Conservation (phyloP, 2,329 filamentous ascomycete species). For the Fusarium citri region DNA sequence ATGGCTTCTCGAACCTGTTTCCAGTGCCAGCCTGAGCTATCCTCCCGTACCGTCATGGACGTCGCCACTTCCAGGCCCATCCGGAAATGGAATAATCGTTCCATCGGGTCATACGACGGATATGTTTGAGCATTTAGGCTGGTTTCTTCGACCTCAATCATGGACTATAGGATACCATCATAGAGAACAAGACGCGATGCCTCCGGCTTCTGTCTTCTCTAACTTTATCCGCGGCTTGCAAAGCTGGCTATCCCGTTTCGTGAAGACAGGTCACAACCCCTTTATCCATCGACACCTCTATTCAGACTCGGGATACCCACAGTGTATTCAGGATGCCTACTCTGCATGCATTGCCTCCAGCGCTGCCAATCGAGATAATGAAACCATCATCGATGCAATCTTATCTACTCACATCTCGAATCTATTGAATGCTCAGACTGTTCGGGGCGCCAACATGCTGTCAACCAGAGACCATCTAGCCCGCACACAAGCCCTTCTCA, state of each 20-base stretch:
- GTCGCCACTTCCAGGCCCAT: background rate
- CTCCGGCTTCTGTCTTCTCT: background rate
- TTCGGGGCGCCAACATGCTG: rapidly evolving
- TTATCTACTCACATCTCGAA: background rate
- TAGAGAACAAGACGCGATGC: background rate
- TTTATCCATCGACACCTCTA: background rate
- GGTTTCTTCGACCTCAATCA: background rate
- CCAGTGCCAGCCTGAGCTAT: background rate
- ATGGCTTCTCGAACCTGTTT: background rate
- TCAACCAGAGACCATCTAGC: background rate
- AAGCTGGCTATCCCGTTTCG: background rate
- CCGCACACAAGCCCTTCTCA: background rate
- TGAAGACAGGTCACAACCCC: background rate
- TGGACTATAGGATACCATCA: background rate
- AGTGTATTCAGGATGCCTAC: background rate
- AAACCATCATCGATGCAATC: background rate
- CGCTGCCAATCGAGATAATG: background rate
- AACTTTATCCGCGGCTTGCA: background rate
- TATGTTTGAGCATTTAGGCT: background rate
- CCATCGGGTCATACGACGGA: rapidly evolving
- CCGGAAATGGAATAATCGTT: rapidly evolving
- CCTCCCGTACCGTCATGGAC: rapidly evolving
- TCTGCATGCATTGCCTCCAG: background rate
- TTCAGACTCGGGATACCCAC: background rate
- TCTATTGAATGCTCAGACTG: rapidly evolving